Base-by-base conservation (phyloP, 495 filamentous ascomycete species). In the Amniculicola lignicola region DNA sequence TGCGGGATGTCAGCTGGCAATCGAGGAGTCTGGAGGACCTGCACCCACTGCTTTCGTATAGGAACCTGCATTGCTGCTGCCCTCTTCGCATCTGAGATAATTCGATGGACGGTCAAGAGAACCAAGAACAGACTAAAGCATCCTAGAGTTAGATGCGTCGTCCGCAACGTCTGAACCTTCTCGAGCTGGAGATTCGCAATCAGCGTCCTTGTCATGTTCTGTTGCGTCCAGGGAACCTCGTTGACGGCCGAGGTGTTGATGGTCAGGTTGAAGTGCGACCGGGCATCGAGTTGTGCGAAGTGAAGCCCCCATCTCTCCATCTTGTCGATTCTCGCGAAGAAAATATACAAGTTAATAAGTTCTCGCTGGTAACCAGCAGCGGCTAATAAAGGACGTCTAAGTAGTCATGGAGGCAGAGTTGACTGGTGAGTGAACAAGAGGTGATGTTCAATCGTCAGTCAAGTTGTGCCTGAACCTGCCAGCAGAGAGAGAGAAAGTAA, bases 401-500 rank as follows among this genome's bases (percentile, higher is more conserved):
- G 58, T 57, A 59, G 28, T 59, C 61, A 67, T 64, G 57, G 60
- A 66, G 59, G 38, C 49, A 57, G n/a, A 53, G 45, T 39, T 16
- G 50, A 56, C 40, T 51, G 52, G 51, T 23, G 45, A 44, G n/a
- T 56, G 63, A 61, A 63, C 59, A 61, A 37, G 52, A 61, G 61
- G 61, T 25, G 27, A 37, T 53, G 64, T 59, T 59, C 64, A 59
- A 41, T n/a, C 58, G 18, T 59, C 61, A 64, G 33, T 51, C 22
- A 24, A 45, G 22, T 45, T 14, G 51, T 64, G 64, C 51, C 50
- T 63, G 61, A 67, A 61, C 61, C 64, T 57, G 64, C 54, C 61
- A 64, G 61, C 61, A 59, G 61, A 36, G 57, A 61, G 49, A 53
- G 48, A 31, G 52, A 38, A 63, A 54, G 38, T n/a, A n/a, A n/a